Evolutionary conservation across 208 protist species (phyloP), one percentile per base, ranked within the genome.

Genomic region (Leishmania gerbilli): DNA sequence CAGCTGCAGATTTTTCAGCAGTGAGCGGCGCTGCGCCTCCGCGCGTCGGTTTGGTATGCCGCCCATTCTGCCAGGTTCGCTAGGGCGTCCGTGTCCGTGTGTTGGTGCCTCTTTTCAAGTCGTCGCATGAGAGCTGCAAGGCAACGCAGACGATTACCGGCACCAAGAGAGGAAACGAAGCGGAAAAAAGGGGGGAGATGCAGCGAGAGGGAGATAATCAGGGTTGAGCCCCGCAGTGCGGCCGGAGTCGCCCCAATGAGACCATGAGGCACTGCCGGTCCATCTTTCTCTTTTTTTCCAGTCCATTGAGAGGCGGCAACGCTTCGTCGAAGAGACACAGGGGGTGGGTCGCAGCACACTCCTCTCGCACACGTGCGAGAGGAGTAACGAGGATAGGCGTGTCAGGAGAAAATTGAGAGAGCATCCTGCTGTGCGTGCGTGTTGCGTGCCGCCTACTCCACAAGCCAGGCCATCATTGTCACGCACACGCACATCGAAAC

Each of bases 1-100:
- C 15, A 76, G 79, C 71, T 91, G 89, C 60, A 98, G 77, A 40
- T 76, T 79, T 53, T 89, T 81, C 55, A 98, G 77, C 58, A 98
- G 74, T 49, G 87, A 84, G 77, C 90, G 91, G 6, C 91, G 88
- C n/a, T 89, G 87, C 31, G 84, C 81, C 0, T 82, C 60, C 1
- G 76, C 74, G 27, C 64, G 40, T 58, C 81, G 62, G 71, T 62
- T 81, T 1, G 68, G 34, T 3, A 79, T 51, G 3, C 62, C 81
- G 31, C 1, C 58, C 76, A 80, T 84, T 40, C 47, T 51, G 45
- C 24, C 11, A 31, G 69, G 69, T 19, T 31, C 27, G 24, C 69
- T 55, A 34, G 45, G 17, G 37, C 47, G 24, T 58, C 8, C 27
- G 31, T 68, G 4, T 47, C 13, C 15, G 69, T 31, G 42, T 68